Evolutionary conservation across 2,329 filamentous ascomycete genomes (phyloP).

Genomic region (Ophiognomonia clavigignenti-juglandacearum): DNA sequence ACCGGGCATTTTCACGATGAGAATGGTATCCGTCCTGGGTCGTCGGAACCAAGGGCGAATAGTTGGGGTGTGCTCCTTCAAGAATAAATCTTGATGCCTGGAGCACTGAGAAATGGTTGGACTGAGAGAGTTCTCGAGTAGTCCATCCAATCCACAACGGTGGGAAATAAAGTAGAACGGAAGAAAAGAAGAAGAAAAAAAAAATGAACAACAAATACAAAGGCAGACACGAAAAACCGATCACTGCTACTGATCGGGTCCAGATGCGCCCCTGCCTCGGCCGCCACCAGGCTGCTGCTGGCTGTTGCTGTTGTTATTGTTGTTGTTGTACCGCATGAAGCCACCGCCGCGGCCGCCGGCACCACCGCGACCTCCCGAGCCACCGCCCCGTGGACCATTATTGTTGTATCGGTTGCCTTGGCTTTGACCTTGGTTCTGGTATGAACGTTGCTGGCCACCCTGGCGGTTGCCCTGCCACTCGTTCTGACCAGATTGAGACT

Average conservation of each 20-base stretch:
- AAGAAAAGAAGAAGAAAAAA: slow-evolving; percentile 4
- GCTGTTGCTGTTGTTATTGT: slow-evolving; percentile 15
- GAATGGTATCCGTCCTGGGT: too few relatives aligned
- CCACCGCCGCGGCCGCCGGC: slow-evolving; percentile 19
- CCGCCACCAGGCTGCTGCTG: too few relatives aligned
- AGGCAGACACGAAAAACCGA: not conserved
- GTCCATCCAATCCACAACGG: too few relatives aligned
- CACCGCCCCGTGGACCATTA: slow-evolving; percentile 27
- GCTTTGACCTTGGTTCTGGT: slow-evolving; percentile 28
- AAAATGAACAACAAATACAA: slow-evolving; percentile 5
- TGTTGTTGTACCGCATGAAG: slow-evolving; percentile 25
- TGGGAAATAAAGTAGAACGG: too few relatives aligned
- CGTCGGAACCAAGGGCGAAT: too few relatives aligned
- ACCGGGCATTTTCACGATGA: slow-evolving; percentile 7
- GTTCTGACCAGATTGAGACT: slow-evolving; percentile 21
- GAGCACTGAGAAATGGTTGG: too few relatives aligned
- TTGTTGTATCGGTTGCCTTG: slow-evolving; percentile 29
- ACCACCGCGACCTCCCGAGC: slow-evolving; percentile 29
- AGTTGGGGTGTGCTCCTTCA: too few relatives aligned
- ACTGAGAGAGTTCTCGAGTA: too few relatives aligned
- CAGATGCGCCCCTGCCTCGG: slow-evolving; percentile 20
- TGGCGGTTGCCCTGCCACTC: slow-evolving; percentile 35
- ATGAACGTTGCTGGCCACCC: slow-evolving; percentile 30
- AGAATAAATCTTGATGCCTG: too few relatives aligned
- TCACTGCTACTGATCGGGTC: slow-evolving; percentile 15